phyloP scores from a whole-genome alignment of 805 yeast species.

The Ogataea wickerhamii region DNA sequence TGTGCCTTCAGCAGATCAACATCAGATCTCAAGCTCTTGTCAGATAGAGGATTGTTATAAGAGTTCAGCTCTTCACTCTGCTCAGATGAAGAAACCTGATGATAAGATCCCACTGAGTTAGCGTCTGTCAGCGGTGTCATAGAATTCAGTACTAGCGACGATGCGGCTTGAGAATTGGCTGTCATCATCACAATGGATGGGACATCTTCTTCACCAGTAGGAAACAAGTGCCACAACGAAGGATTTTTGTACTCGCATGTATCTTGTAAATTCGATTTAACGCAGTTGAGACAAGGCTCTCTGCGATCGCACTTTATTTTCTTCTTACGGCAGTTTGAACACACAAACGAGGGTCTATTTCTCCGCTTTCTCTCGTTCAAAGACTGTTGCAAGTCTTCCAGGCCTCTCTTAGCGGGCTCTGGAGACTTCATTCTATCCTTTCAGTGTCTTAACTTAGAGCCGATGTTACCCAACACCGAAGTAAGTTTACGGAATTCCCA shows the following conservation, averaged over 20 bases:
- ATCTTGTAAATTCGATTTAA: slow-evolving; percentile 16
- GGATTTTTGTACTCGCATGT: slow-evolving; percentile 24
- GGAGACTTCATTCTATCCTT: no score
- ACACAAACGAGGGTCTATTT: slow-evolving; percentile 44
- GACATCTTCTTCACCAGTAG: not conserved
- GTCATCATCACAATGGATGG: not conserved
- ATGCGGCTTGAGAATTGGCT: not conserved
- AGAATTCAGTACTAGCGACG: not conserved
- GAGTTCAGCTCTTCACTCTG: no score
- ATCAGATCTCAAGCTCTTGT: slow-evolving; percentile 8
- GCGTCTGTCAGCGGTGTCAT: not conserved
- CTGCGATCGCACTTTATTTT: slow-evolving; percentile 31
- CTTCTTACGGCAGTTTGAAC: slow-evolving; percentile 28
- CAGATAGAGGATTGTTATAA: no score
- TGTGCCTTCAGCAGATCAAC: slow-evolving; percentile 11
- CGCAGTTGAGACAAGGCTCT: slow-evolving; percentile 30
- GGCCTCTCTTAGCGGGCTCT: not conserved
- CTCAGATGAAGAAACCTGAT: no score
- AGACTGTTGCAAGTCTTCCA: not conserved
- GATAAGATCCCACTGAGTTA: no score
- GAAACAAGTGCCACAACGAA: slow-evolving; percentile 2
- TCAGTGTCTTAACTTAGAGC: no score
- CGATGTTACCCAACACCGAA: no score
- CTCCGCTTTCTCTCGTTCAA: slow-evolving; percentile 30
- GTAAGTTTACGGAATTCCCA: no score